Base-by-base conservation (phyloP, 805 yeast species). In the Saccharomycopsis fermentans region DNA sequence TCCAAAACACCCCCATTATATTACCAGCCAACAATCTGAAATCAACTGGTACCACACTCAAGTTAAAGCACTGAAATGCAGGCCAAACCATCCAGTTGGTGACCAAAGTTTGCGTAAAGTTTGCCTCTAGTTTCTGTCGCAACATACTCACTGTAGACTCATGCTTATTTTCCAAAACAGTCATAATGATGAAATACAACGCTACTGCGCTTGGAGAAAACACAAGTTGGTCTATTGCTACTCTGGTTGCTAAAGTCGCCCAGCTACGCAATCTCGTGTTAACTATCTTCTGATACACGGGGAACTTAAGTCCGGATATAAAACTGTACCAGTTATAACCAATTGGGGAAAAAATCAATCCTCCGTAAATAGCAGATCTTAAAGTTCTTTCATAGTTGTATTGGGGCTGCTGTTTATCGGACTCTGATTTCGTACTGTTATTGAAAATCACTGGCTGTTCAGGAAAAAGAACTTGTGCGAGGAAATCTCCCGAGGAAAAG, bases 71-170 rank as follows among this genome's bases (percentile, higher is more conserved):
- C 71, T 94, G 98, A 62, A 94, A 87, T 0, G 81, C 70, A 0
- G 98, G 98, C 99, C 98, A 94, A 12, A 92, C 86, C 55, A 76
- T 67, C 91, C 96, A 90, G 69, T 90, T 91, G 17, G 87, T 77
- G 36, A 74, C 68, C 48, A 91, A 70, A 0, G 96, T 90, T 3
- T 78, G 76, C 83, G 82, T 72, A 81, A 82, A 82, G 60, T 83
- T 81, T 16, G 74, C 71, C 2, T 70, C 53, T 26, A 85, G 65
- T 62, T 80, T 83, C 4, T 63, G 54, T 56, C 69, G 66, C 16
- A 83, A 73, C 24, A 73, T 74, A 0, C 68, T 68, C 3, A 71
- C 40, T 0, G 78, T 67, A 14, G 36, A 24, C n/a, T 43, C 50
- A 14, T 43, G 50, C 54, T 77, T 73, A 14, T 79, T 77, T 67